Evolutionary conservation across 1,139 yeast species (phyloP).

Genomic region (Candida tetrigidarum): DNA sequence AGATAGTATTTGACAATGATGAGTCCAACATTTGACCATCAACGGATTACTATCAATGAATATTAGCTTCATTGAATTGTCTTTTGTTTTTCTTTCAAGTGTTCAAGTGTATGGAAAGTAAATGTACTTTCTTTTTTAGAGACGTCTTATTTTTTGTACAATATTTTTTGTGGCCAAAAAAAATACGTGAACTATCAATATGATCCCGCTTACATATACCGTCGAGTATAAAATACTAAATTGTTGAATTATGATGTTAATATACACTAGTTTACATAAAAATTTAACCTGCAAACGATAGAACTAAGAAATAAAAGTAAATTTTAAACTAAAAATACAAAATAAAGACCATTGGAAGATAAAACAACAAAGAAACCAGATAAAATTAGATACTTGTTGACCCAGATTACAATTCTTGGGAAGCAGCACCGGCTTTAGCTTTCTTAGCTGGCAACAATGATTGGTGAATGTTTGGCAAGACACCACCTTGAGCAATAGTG

Average conservation of each 20-base stretch:
- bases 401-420: constrained; percentile 71
- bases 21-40: constrained; percentile 18
- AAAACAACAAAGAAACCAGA: not conserved
- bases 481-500: constrained; percentile 98
- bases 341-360: constrained; percentile 14
- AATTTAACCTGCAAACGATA: constrained; percentile 7
- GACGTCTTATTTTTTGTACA: too few species aligned
- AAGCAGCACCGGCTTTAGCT: constrained; percentile 73
- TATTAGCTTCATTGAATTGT: constrained; percentile 13
- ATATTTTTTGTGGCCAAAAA: too few species aligned
- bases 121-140: too few species aligned
- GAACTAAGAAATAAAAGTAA: constrained; percentile 8
- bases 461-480: constrained; percentile 95
- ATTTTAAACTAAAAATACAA: constrained; percentile 10
- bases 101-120: too few species aligned
- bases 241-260: constrained; percentile 2
- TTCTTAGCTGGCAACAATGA: constrained; percentile 95
- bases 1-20: constrained; percentile 13
- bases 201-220: too few species aligned
- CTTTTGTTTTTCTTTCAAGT: not conserved
- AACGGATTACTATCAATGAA: constrained; percentile 18
- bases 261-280: constrained; percentile 8
- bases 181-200: too few species aligned
- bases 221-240: too few species aligned
- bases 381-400: too few species aligned